Evolutionary conservation across 2,329 filamentous ascomycete species (phyloP), one percentile per base, ranked within the genome.

Genomic region (Sporothrix schenckii): DNA sequence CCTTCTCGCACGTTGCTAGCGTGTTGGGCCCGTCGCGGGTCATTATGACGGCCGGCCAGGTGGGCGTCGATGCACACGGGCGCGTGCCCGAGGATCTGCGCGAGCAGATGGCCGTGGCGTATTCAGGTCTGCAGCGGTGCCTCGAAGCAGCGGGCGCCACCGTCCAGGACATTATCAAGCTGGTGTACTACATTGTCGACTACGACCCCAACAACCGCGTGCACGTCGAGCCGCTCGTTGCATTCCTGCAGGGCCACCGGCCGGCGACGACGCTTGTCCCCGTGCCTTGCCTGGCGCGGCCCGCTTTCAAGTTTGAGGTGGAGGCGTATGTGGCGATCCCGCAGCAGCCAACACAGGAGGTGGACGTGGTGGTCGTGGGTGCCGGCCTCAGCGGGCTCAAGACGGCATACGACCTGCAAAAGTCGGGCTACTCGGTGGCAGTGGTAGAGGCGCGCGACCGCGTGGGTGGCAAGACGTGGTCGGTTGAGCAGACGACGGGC

Each of bases 391-490:
- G 54, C 6, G 72, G 72, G 0, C 69, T 73, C 21, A 60, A 67
- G 39, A 68, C 72, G 4, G 72, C 69, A 5, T 49, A 63, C 53
- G 69, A 70, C 3, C 21, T 70, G 16, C 71, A 72, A 21, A 27
- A 47, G 19, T 60, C 68, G 1, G 71, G 72, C 30, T 58, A 56
- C 27, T 79, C 79, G 0, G 77, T 78, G n/a, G 70, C 82, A 0
- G 78, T 87, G 0, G 76, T 87, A 1, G 85, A 87, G 73, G 84
- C 84, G 1, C 78, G 81, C 4, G 79, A 84, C 53, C 80, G 83
- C 0, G 82, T 86, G 0, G 85, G 85, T 0, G 85, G 85, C 7
- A 87, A 87, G 76, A 85, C 83, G 0, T 84, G 79, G 77, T 69
- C 67, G 13, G 67, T 71, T 13, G 67, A 69, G 39, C 50, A 63